Conservation (phyloP, 345 rosid genomes). For the Arabidopsis thaliana region DNA sequence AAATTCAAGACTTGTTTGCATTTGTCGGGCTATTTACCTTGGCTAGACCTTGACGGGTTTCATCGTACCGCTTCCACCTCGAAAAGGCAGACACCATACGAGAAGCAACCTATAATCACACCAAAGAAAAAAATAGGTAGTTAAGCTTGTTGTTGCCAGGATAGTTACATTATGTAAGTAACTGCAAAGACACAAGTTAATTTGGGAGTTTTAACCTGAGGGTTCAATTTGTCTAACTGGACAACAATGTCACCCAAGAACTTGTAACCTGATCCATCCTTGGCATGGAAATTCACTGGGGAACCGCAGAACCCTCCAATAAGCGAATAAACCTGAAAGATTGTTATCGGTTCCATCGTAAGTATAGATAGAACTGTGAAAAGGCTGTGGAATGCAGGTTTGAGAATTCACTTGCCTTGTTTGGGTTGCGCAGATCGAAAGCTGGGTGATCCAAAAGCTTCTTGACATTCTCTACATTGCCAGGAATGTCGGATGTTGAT, state of each 20-base stretch:
- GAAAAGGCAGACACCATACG: constrained; percentile 97
- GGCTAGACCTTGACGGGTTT: constrained; percentile 79
- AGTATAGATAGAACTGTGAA: constrained; percentile 7
- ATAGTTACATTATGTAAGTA: neutral
- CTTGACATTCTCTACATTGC: constrained; percentile 81
- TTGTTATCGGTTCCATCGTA: constrained; percentile 5
- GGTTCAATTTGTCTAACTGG: constrained; percentile 90
- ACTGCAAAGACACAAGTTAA: constrained; percentile 6
- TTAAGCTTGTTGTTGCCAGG: constrained; percentile 1
- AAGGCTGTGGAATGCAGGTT: neutral
- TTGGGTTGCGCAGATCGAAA: constrained; percentile 89
- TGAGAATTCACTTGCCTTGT: constrained; percentile 62
- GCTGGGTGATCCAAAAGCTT: constrained; percentile 83
- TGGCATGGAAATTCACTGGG: constrained; percentile 92
- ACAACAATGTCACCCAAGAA: constrained; percentile 91
- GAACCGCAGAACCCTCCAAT: constrained; percentile 88
- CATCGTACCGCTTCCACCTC: constrained; percentile 93
- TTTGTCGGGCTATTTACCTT: constrained; percentile 53
- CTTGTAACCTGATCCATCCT: constrained; percentile 95
- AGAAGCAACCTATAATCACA: constrained; percentile 74
- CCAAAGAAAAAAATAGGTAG: neutral
- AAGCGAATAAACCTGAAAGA: constrained; percentile 73
- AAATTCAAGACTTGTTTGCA: neutral
- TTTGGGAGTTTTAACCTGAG: constrained; percentile 60
- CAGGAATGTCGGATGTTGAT: constrained; percentile 82